These are phyloP conservation scores for Xylaria sp. DNA, from an alignment of 2,329 filamentous ascomycete genomes.

Conservation along the genomic window DNA sequence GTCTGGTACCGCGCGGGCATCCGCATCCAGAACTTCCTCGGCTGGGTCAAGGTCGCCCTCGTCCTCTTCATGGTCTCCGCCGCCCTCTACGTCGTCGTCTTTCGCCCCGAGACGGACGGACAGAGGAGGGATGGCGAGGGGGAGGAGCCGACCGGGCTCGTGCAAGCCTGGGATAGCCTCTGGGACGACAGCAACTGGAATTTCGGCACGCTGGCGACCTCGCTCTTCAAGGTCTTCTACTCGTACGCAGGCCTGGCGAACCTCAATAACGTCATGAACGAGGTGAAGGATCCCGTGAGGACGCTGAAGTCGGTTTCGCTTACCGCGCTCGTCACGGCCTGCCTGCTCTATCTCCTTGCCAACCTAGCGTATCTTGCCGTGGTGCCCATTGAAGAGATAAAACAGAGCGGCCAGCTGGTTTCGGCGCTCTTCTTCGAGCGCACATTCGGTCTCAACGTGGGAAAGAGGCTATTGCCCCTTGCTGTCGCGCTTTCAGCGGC, in stretches of 20 bases:
- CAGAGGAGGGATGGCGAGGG: too few species aligned
- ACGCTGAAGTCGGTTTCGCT: constrained; percentile 66
- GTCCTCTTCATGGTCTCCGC: constrained; percentile 64
- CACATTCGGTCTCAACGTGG: constrained; percentile 62
- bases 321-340: constrained; percentile 62
- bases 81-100: constrained; percentile 60
- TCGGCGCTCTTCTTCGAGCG: constrained; percentile 69
- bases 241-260: constrained; percentile 69
- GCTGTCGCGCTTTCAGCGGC: constrained; percentile 68
- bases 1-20: constrained; percentile 61
- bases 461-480: constrained; percentile 60
- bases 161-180: constrained; percentile 52
- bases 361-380: constrained; percentile 67
- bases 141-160: constrained; percentile 9
- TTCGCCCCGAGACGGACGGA: constrained; percentile 38
- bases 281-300: constrained; percentile 68
- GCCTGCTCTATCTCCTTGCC: constrained; percentile 66
- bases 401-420: constrained; percentile 66
- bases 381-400: constrained; percentile 68
- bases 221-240: constrained; percentile 70
- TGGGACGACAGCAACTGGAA: constrained; percentile 71
- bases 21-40: constrained; percentile 61
- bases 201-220: constrained; percentile 67
- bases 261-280: constrained; percentile 71
- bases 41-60: constrained; percentile 65